Conservation (phyloP, 108 stramenopile genomes). For the Fistulifera pelliculosa region DNA sequence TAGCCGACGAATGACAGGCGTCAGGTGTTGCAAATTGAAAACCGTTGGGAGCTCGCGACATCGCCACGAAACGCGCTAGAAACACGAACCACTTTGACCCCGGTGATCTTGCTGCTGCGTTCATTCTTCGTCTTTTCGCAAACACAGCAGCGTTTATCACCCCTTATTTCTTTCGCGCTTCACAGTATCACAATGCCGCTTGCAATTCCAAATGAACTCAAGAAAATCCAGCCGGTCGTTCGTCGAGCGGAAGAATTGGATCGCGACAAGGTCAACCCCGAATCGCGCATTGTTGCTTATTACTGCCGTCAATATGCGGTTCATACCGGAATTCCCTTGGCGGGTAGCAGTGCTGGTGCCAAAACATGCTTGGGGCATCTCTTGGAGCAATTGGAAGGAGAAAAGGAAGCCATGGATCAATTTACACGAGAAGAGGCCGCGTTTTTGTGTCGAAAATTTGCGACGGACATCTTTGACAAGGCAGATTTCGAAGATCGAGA, state of each 20-base stretch:
- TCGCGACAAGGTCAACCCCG: slow-evolving; percentile 47
- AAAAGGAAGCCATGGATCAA: slow-evolving; percentile 59
- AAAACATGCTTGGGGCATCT: slow-evolving; percentile 52
- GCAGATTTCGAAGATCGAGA: slow-evolving; percentile 79
- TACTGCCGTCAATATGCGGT: slow-evolving; percentile 89
- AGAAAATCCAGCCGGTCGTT: slow-evolving; percentile 69
- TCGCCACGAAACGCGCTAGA: no score
- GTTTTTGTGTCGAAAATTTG: slow-evolving; percentile 65
- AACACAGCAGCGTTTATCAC: no score
- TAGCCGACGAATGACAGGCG: no score
- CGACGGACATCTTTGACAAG: slow-evolving; percentile 73
- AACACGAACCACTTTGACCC: no score
- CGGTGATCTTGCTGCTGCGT: no score
- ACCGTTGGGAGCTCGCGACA: no score
- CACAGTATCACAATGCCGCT: slow-evolving; percentile 24
- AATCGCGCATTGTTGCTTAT: slow-evolving; percentile 83
- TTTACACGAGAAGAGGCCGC: slow-evolving; percentile 67
- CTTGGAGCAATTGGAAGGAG: slow-evolving; percentile 49
- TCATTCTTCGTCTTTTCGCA: no score
- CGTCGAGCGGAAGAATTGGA: slow-evolving; percentile 87
- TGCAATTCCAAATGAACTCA: slow-evolving; percentile 65
- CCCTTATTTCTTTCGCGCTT: not conserved
- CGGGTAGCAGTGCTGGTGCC: slow-evolving; percentile 15
- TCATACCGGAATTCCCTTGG: slow-evolving; percentile 42
- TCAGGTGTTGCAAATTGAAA: no score